A percentile compares a stretch with the other conserved stretches of the same genome.
Evolutionary conservation across 176 grass and related monocot species (phyloP).

Genomic region (Juncus effusus): DNA sequence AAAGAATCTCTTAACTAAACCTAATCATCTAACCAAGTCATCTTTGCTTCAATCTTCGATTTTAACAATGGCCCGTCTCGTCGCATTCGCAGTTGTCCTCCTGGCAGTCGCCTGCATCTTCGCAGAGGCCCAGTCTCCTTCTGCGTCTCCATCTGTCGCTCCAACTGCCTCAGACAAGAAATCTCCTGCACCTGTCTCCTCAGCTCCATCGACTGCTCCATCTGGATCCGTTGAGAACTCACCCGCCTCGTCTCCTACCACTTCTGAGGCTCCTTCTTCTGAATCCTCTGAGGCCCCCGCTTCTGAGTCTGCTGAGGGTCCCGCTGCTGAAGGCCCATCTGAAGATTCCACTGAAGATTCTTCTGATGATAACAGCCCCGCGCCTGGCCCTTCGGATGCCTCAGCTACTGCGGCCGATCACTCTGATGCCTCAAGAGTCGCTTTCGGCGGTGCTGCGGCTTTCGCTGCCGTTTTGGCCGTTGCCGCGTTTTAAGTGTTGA

Average conservation of each 20-base stretch:
- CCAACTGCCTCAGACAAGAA: not conserved
- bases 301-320: constrained; percentile 16
- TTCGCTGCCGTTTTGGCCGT: constrained; percentile 1
- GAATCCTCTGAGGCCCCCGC: constrained; percentile 22
- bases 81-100: constrained; percentile 31
- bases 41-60: not conserved
- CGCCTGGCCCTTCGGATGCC: constrained; percentile 12
- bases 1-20: constrained; percentile 25
- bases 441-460: not conserved
- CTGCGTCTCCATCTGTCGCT: constrained; percentile 31
- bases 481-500: constrained; percentile 39
- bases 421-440: constrained; percentile 16
- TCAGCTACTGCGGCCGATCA: constrained; percentile 12
- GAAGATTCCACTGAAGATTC: not conserved
- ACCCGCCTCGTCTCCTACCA: constrained; percentile 5
- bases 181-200: not conserved
- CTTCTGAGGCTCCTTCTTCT: constrained; percentile 1
- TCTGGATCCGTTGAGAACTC: not conserved
- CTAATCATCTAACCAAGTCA: not conserved
- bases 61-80: constrained; percentile 32
- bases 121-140: constrained; percentile 21
- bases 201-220: constrained; percentile 8
- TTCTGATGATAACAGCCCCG: not conserved
- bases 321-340: not conserved
- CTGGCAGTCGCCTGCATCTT: constrained; percentile 18